These are phyloP conservation scores for Carex kokanica DNA, from an alignment of 176 grass and related monocot genomes.

Conservation along the genomic window DNA sequence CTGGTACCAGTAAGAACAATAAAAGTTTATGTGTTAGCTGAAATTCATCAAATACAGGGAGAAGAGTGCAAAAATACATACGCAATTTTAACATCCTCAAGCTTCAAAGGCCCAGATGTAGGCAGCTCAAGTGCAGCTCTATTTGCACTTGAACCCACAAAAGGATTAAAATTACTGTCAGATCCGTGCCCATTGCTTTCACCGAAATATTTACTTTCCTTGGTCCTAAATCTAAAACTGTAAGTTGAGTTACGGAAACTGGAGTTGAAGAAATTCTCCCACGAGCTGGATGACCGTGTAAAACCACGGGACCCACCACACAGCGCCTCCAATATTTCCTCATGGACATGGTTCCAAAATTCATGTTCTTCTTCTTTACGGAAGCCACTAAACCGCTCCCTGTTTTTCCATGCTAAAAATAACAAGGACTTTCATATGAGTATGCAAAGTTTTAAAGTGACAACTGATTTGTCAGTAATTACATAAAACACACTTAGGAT, in stretches of 20 bases:
- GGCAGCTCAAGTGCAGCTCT: constrained; percentile 58
- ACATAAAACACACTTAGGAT: background rate
- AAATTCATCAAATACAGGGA: background rate
- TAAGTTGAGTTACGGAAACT: constrained; percentile 33
- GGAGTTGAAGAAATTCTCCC: constrained; percentile 59
- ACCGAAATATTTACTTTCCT: constrained; percentile 26
- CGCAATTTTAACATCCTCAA: constrained; percentile 87
- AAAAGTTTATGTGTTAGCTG: background rate
- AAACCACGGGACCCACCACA: constrained; percentile 43
- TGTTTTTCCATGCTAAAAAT: constrained; percentile 48
- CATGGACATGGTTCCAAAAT: constrained; percentile 51
- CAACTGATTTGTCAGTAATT: background rate
- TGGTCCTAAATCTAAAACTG: constrained; percentile 38
- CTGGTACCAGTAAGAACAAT: background rate
- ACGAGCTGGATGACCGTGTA: constrained; percentile 54
- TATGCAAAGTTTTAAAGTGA: background rate
- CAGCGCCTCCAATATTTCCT: constrained; percentile 56
- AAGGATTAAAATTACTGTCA: constrained; percentile 32
- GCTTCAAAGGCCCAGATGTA: constrained; percentile 46
- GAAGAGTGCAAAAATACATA: constrained; percentile 31
- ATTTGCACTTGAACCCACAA: constrained; percentile 53
- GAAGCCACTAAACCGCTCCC: constrained; percentile 40
- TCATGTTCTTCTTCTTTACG: constrained; percentile 42
- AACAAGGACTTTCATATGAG: background rate
- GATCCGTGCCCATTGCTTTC: constrained; percentile 51